Percentiles rank a stretch among this genome's conserved stretches.
These are phyloP conservation scores for Kazachstania psychrophila DNA, from an alignment of 805 yeast species.

Conservation along the genomic window DNA sequence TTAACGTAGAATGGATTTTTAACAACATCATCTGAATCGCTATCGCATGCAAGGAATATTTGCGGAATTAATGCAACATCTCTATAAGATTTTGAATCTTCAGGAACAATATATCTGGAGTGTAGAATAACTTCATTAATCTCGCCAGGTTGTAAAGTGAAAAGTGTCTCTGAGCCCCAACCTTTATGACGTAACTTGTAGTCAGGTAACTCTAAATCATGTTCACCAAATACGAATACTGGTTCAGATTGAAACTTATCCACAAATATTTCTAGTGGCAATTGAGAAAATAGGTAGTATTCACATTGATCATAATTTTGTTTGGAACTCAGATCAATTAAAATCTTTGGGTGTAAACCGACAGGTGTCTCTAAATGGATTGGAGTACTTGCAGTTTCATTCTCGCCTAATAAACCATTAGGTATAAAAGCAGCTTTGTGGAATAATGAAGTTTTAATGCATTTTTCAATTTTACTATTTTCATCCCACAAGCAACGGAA, in stretches of 20 bases:
- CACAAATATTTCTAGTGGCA: constrained; percentile 42
- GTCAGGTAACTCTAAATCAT: constrained; percentile 49
- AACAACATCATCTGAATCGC: constrained; percentile 17
- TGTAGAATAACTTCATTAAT: constrained; percentile 37
- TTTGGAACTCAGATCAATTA: constrained; percentile 9
- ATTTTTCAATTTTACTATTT: constrained; percentile 13
- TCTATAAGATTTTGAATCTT: constrained; percentile 9
- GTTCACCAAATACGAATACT: constrained; percentile 41
- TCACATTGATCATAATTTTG: constrained; percentile 29
- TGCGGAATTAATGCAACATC: constrained; percentile 31
- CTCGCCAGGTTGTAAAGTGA: constrained; percentile 25
- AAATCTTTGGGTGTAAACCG: constrained; percentile 33
- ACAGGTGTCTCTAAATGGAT: constrained; percentile 24
- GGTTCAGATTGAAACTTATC: constrained; percentile 47
- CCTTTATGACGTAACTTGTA: constrained; percentile 30
- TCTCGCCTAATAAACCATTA: not conserved
- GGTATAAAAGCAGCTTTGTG: constrained; percentile 8
- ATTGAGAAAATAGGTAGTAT: constrained; percentile 34
- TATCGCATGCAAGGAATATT: constrained; percentile 45
- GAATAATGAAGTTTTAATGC: constrained; percentile 24
- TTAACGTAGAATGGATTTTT: constrained; percentile 34
- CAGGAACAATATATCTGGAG: constrained; percentile 42
- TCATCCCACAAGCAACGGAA: constrained; percentile 23
- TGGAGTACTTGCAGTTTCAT: not conserved
- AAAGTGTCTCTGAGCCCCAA: constrained; percentile 42